Percentiles rank a stretch among this genome's conserved stretches.
These are phyloP conservation scores for Trichothecium sympodiale DNA, from an alignment of 2,329 filamentous ascomycete species.

Conservation along the genomic window DNA sequence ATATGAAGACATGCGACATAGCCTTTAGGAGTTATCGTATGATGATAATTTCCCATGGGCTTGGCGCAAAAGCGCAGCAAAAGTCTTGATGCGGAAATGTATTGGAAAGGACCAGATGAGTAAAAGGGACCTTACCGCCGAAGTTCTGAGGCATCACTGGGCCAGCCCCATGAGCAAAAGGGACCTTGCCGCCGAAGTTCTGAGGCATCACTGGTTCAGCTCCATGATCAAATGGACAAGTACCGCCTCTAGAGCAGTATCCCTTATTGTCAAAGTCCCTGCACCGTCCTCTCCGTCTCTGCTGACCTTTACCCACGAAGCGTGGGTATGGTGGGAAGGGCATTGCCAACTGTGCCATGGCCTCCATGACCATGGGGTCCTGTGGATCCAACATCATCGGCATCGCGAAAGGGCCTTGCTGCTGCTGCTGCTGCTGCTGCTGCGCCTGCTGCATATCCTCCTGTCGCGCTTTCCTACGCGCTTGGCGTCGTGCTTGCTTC, in stretches of 20 bases:
- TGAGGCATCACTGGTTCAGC: conserved; percentile 22
- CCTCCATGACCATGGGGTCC: conserved; percentile 51
- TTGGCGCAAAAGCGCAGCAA: background rate
- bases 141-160: background rate
- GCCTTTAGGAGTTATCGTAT: conserved; percentile 1
- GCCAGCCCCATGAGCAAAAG: conserved; percentile 55
- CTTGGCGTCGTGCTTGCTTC: conserved; percentile 44
- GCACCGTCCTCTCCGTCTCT: conserved; percentile 39
- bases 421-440: background rate
- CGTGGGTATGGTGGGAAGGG: conserved; percentile 21
- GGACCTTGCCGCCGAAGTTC: conserved; percentile 8
- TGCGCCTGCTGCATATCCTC: no score
- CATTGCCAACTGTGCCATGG: conserved; percentile 44
- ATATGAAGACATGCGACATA: background rate
- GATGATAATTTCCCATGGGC: background rate
- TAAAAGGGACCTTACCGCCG: no score
- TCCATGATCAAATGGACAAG: conserved; percentile 60
- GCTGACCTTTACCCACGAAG: conserved; percentile 14
- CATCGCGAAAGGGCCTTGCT: conserved; percentile 5
- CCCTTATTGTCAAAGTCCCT: conserved; percentile 64
- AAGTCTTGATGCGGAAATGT: no score
- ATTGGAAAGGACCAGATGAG: no score
- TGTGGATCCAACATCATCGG: conserved; percentile 42
- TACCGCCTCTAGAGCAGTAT: conserved; percentile 55
- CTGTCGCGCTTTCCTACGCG: no score